Base-by-base conservation (phyloP, 2,329 filamentous ascomycete species). In the Venturia oleaginea region DNA sequence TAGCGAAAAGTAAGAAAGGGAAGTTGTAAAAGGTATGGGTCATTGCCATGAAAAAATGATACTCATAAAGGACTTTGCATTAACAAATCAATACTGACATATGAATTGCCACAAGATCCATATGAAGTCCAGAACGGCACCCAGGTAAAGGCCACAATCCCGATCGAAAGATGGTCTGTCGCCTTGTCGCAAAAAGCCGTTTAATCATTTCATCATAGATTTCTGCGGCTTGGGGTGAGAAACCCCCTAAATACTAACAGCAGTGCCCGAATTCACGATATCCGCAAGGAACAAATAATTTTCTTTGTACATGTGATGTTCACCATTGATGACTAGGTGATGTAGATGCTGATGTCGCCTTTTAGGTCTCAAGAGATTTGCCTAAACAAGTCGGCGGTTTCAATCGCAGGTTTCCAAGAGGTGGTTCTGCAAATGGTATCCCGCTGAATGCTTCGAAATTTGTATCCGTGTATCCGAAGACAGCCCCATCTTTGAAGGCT, bases 241-340 rank as follows among this genome's bases (percentile, higher is more conserved):
- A n/a, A 65, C 38, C 8, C 24, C 42, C n/a, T 63, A 13, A 11
- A 48, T 48, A 24, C 64, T 64, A 11, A 59, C 51, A 11, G 66
- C 37, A 15, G 6, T 42, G 19, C 64, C 64, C 6, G 64, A 65
- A 37, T 65, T 84, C 89, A 94, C 92, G 69, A 93, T 92, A 32
- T 80, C 89, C 0, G 79, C 89, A 32, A 87, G 84, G 81, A 94
- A 93, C 0, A 94, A 80, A 0, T 86, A 79, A 69, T 88, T 85
- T 63, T 86, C 88, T 2, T 92, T 91, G 77, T 92, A 92, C 0
- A 79, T 86, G 71, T 85, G 83, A 73, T 93, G 79, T 7, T 90
- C 90, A 43, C 85, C 83, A 68, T 90, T 91, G 11, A 92, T 77
- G 1, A 84, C 77, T 83, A 91, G 90, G 69, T 93, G 90, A 70